These are phyloP conservation scores for Komagataella pseudopastoris DNA, from an alignment of 805 yeast genomes.

Conservation along the genomic window DNA sequence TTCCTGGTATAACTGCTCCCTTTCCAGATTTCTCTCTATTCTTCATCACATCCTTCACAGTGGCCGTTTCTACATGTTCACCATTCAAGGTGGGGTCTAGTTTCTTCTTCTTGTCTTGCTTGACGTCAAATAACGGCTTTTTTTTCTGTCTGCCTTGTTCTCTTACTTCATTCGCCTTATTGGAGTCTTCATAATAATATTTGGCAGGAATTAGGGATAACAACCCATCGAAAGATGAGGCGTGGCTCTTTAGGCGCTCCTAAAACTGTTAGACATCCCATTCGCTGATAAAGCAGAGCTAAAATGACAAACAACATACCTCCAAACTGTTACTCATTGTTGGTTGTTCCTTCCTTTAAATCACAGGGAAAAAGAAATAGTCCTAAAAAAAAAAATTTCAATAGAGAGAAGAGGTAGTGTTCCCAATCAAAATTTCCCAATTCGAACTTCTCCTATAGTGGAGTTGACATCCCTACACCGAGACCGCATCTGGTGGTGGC, in stretches of 20 bases:
- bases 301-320: slow-evolving; percentile 22
- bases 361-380: neutral
- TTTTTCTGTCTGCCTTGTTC: slow-evolving; percentile 87
- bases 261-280: slow-evolving; percentile 10
- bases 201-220: slow-evolving; percentile 88
- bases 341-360: neutral
- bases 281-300: slow-evolving; percentile 1
- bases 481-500: neutral
- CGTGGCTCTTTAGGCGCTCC: slow-evolving; percentile 70
- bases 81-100: slow-evolving; percentile 52
- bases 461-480: neutral
- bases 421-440: neutral
- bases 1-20: slow-evolving; percentile 25
- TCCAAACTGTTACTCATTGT: slow-evolving; percentile 46
- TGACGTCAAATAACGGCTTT: slow-evolving; percentile 50
- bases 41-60: slow-evolving; percentile 49
- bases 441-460: no score
- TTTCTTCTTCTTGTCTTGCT: slow-evolving; percentile 51
- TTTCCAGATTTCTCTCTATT: slow-evolving; percentile 40
- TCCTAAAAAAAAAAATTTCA: neutral
- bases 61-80: slow-evolving; percentile 30
- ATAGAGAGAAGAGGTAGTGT: neutral
- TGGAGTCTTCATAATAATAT: slow-evolving; percentile 83
- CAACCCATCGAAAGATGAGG: slow-evolving; percentile 78
- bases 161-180: slow-evolving; percentile 22